A percentile compares a stretch with the other conserved stretches of the same genome.
These are phyloP conservation scores for Saccharomycopsis sp. DNA, from an alignment of 805 yeast species.

Conservation along the genomic window DNA sequence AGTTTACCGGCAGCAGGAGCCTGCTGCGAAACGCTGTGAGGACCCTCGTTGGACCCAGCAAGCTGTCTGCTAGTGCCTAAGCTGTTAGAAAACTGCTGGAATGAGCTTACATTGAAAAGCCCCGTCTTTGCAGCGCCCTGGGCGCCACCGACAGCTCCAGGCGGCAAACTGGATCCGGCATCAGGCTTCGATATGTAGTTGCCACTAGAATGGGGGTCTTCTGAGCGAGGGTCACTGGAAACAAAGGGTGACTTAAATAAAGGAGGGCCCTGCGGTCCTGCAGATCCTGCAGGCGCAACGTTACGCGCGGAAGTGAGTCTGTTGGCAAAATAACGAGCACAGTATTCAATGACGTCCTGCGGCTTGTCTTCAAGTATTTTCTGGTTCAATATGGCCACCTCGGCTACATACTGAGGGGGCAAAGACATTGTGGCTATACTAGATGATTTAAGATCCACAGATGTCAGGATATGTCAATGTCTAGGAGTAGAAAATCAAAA, in stretches of 20 bases:
- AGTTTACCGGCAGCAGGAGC: constrained; percentile 33
- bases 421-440: constrained; percentile 27
- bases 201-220: constrained; percentile 18
- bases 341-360: constrained; percentile 63
- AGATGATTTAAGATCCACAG: too few relatives aligned
- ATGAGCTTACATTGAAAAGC: neutral
- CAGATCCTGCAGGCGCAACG: constrained; percentile 27
- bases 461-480: neutral
- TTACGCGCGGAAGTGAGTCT: constrained; percentile 38
- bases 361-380: constrained; percentile 54
- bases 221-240: constrained; percentile 55
- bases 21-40: constrained; percentile 8
- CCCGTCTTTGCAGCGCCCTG: constrained; percentile 12
- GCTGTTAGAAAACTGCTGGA: neutral
- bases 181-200: constrained; percentile 5
- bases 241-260: constrained; percentile 57
- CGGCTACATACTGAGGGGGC: constrained; percentile 39
- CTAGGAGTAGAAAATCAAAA: constrained; percentile 22
- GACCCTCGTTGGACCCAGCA: neutral
- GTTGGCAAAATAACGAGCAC: constrained; percentile 63
- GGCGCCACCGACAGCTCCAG: constrained; percentile 24
- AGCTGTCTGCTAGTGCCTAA: neutral
- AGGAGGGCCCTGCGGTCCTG: constrained; percentile 32
- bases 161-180: too few relatives aligned
- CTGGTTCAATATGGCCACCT: constrained; percentile 56